Evolutionary conservation across 2,329 filamentous ascomycete genomes (phyloP), one percentile per base, ranked within the genome.

Genomic region (Chaetomium strumarium): DNA sequence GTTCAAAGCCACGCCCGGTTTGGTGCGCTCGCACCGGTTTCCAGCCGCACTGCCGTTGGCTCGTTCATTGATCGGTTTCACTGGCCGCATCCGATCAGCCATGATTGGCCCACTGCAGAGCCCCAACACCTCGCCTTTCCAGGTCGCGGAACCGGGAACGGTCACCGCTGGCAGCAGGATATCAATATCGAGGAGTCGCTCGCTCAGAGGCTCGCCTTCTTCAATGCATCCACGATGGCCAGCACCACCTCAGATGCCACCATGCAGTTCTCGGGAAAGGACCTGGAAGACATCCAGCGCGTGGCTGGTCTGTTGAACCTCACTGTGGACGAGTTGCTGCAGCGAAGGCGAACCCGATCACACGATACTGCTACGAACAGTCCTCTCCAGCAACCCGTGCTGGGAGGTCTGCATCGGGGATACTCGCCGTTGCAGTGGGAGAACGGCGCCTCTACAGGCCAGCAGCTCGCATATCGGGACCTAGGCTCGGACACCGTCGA

Each of bases 281-380:
- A 62, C 17, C 38, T 60, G 31, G 56, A 55, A 19, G 60, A 58
- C 44, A 60, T 62, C 20, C 60, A 59, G 48, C 55, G 58, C 1
- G 60, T 60, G 16, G 60, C 60, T 2, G 60, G 60, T 7, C 56
- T 62, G 11, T 40, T 62, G 31, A 58, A 59, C 30, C 51, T 62
- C 34, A 59, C 58, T 3, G 59, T 62, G 14, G 60, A 62, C 44
- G 60, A 62, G 51, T 48, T 62, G 39, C 57, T 62, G 31, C 55
- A 59, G 38, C 59, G 59, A 39, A 53, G 58, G 17, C 52, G 52
- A n/a, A 19, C 46, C 41, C 55, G 45, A 49, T 11, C n/a, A 17
- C 41, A 34, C 29, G 24, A 24, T 17, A 44, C 36, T 8, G 36
- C 36, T 24, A 46, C 20, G 45, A 39, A 30, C 17, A 47, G 49